Evolutionary conservation across 805 yeast species (phyloP).

Genomic region (Ogataea trehaloabstinens): DNA sequence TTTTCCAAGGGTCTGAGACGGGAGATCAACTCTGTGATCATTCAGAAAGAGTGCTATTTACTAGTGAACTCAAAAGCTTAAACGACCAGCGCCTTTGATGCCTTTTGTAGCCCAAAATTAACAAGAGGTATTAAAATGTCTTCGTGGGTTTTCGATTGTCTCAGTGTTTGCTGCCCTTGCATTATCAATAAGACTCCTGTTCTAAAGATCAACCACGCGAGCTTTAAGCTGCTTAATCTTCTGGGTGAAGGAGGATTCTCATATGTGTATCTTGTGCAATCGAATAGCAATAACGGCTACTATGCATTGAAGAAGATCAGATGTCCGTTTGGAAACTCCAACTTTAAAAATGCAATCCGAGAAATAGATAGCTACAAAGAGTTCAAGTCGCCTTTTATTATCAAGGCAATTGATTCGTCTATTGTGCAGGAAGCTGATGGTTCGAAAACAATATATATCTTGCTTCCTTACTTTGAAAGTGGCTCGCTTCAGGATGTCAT

Average conservation of each 20-base stretch:
- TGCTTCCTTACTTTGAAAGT: conserved; percentile 71
- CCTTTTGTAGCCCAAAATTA: too few relatives aligned
- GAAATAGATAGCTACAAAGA: conserved; percentile 76
- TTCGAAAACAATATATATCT: conserved; percentile 69
- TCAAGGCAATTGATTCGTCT: conserved; percentile 67
- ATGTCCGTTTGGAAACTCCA: conserved; percentile 83
- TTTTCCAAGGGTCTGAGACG: too few relatives aligned
- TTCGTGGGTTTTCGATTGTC: conserved; percentile 9
- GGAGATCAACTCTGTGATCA: too few relatives aligned
- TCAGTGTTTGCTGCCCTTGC: conserved; percentile 43
- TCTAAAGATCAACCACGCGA: conserved; percentile 58
- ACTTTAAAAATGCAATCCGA: conserved; percentile 67
- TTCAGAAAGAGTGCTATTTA: too few relatives aligned
- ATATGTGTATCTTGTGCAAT: conserved; percentile 75
- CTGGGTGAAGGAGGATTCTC: conserved; percentile 91
- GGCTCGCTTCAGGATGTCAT: conserved; percentile 84
- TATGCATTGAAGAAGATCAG: conserved; percentile 84
- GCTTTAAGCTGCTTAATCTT: conserved; percentile 63
- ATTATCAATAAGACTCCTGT: conserved; percentile 45
- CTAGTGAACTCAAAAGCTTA: too few relatives aligned
- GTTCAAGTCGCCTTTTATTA: conserved; percentile 65
- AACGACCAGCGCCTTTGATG: too few relatives aligned
- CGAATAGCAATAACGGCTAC: conserved; percentile 39
- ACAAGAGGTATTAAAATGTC: not conserved
- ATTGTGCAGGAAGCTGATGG: conserved; percentile 77